A percentile compares a stretch with the other conserved stretches of the same genome.
phyloP scores from a whole-genome alignment of 1,139 yeast genomes.

The Yamadazyma friedrichii region DNA sequence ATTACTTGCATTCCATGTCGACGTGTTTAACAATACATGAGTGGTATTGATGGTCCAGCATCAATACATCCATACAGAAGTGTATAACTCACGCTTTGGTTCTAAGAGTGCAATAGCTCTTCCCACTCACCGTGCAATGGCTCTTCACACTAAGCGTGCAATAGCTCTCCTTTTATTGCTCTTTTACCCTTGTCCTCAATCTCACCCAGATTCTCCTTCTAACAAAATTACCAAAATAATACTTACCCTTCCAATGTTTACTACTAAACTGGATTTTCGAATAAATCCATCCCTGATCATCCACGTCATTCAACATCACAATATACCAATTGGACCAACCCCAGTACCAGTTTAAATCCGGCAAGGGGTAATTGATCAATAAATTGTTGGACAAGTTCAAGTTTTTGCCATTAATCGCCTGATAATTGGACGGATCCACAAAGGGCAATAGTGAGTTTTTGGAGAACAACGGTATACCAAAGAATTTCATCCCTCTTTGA shows the following conservation, averaged over 20 bases:
- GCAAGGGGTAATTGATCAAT: constrained; percentile 52
- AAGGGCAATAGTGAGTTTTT: constrained; percentile 53
- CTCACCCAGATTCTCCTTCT: constrained; percentile 65
- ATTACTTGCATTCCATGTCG: too few relatives aligned
- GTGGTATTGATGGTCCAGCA: too few relatives aligned
- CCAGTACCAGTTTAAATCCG: constrained; percentile 73
- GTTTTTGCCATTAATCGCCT: constrained; percentile 28
- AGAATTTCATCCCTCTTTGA: constrained; percentile 65
- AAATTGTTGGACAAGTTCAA: constrained; percentile 29
- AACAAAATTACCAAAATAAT: constrained; percentile 53
- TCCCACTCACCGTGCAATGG: too few relatives aligned
- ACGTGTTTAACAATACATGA: too few relatives aligned
- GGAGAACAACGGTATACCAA: constrained; percentile 65
- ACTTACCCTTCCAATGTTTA: constrained; percentile 59
- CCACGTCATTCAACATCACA: constrained; percentile 68
- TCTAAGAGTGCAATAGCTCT: too few relatives aligned
- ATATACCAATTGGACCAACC: constrained; percentile 72
- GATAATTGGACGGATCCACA: constrained; percentile 57
- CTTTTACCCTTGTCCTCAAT: constrained; percentile 11
- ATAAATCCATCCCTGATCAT: constrained; percentile 79
- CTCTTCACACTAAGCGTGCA: background rate
- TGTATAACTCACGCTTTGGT: too few relatives aligned
- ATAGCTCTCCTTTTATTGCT: background rate
- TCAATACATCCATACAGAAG: too few relatives aligned
- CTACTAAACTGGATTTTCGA: constrained; percentile 47